phyloP scores from a whole-genome alignment of 768 basidiomycete genomes.

The Phanerodontia chrysosporium region DNA sequence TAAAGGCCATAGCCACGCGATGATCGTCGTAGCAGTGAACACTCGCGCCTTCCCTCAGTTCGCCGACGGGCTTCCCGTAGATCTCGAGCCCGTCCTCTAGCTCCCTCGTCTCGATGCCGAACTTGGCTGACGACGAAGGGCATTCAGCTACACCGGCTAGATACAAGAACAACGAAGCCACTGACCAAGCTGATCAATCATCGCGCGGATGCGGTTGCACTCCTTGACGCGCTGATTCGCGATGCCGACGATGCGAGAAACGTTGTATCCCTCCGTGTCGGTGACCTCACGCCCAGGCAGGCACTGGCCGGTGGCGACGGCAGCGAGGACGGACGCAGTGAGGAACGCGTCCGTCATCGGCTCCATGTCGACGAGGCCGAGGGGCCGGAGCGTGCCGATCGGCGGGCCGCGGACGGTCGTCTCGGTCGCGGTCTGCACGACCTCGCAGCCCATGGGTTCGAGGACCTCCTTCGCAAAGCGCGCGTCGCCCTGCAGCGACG shows the following conservation, averaged over 20 bases:
- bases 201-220: slow-evolving; percentile 93
- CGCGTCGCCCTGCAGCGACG: slow-evolving; percentile 95
- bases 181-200: slow-evolving; percentile 92
- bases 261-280: slow-evolving; percentile 30
- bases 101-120: slow-evolving; percentile 89
- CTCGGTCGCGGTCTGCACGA: slow-evolving; percentile 80
- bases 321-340: slow-evolving; percentile 89
- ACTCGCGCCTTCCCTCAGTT: slow-evolving; percentile 66
- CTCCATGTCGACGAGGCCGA: slow-evolving; percentile 94
- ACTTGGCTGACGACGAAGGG: slow-evolving; percentile 83
- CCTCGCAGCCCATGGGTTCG: slow-evolving; percentile 91
- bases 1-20: slow-evolving; percentile 98
- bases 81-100: slow-evolving; percentile 91
- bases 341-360: slow-evolving; percentile 99
- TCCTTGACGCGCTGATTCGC: slow-evolving; percentile 99
- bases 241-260: slow-evolving; percentile 88
- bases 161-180: slow-evolving; percentile 1
- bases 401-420: slow-evolving; percentile 93
- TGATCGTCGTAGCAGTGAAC: slow-evolving; percentile 98
- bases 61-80: slow-evolving; percentile 64
- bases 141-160: background rate
- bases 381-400: slow-evolving; percentile 70
- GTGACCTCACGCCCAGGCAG: slow-evolving; percentile 45
- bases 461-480: slow-evolving; percentile 90
- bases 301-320: slow-evolving; percentile 54